Percentiles rank a stretch among this genome's conserved stretches.
These are phyloP conservation scores for Nematodospora valgi DNA, from an alignment of 805 yeast species.

Conservation along the genomic window DNA sequence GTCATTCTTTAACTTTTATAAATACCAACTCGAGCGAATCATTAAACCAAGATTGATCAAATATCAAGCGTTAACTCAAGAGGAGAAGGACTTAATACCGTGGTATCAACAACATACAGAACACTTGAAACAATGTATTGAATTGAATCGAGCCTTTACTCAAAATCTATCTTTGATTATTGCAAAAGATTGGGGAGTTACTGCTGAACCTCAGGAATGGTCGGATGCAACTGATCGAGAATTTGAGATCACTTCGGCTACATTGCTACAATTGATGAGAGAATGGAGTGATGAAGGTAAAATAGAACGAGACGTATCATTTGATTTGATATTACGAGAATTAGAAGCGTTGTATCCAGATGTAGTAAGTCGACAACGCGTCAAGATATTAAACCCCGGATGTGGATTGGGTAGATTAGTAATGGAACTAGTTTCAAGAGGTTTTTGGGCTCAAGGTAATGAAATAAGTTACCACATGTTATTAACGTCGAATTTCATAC, in stretches of 20 bases:
- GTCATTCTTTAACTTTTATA: slow-evolving; percentile 31
- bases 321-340: slow-evolving; percentile 34
- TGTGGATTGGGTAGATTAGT: slow-evolving; percentile 62
- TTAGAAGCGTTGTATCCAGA: slow-evolving; percentile 37
- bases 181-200: slow-evolving; percentile 51
- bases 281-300: slow-evolving; percentile 62
- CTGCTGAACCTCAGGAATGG: slow-evolving; percentile 40
- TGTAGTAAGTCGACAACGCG: slow-evolving; percentile 28
- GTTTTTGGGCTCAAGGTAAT: slow-evolving; percentile 64
- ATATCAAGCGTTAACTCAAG: slow-evolving; percentile 25
- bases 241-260: slow-evolving; percentile 54
- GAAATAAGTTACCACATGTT: slow-evolving; percentile 67
- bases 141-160: slow-evolving; percentile 43
- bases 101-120: slow-evolving; percentile 47
- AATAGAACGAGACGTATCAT: slow-evolving; percentile 40
- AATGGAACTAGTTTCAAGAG: slow-evolving; percentile 49
- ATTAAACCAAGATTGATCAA: slow-evolving; percentile 29
- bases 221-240: slow-evolving; percentile 37
- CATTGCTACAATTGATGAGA: slow-evolving; percentile 53
- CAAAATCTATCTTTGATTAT: slow-evolving; percentile 39
- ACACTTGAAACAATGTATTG: slow-evolving; percentile 40
- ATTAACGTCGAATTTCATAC: slow-evolving; percentile 49
- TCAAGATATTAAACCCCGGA: slow-evolving; percentile 57
- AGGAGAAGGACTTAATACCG: slow-evolving; percentile 43
- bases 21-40: slow-evolving; percentile 30